Evolutionary conservation across 495 filamentous ascomycete genomes (phyloP), one percentile per base, ranked within the genome.

Genomic region (Aspergillus hancockii): DNA sequence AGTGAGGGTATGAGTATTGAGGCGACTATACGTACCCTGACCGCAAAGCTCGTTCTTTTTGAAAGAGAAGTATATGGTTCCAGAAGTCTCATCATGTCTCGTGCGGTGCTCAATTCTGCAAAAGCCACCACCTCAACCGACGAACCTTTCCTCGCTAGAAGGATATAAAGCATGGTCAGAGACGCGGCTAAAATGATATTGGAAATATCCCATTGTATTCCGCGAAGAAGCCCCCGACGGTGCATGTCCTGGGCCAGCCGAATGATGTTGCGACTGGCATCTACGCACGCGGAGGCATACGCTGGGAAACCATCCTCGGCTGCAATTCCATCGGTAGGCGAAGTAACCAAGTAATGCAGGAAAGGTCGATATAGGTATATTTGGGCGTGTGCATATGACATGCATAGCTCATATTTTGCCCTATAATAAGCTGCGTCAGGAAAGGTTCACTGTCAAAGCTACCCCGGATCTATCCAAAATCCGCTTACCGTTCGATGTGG

Each of bases 241-340:
- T 61, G 22, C 59, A 61, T 61, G 30, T 61, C 59, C 49, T 61
- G 47, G 13, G 40, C 54, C 12, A 61, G 49, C 8, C 46, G 54
- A 19, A 61, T 61, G 18, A 61, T 43, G 14, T 47, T 61, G 13
- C 54, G 41, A 19, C 59, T 61, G 30, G 59, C 59, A 46, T 53
- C 25, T 8, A 61, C 45, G 14, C 59, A 56, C 0, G 47, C 38
- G 4, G 49, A 47, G 8, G 59, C 59, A 49, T 57, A 61, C 22
- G 22, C 52, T 22, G 46, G 53, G 49, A 53, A 52, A 25, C 22
- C 54, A n/a, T 61, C n/a, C 16, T 21, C 22, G 25, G 31, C n/a
- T 3, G 38, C 9, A 25, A 23, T 13, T 21, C 21, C 28, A 3
- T 22, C 10, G 0, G 38, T 28, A 4, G 18, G 34, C 5, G 47